These are phyloP conservation scores for Asterochloris sp. DNA, from an alignment of 139 green algal genomes.

Conservation along the genomic window DNA sequence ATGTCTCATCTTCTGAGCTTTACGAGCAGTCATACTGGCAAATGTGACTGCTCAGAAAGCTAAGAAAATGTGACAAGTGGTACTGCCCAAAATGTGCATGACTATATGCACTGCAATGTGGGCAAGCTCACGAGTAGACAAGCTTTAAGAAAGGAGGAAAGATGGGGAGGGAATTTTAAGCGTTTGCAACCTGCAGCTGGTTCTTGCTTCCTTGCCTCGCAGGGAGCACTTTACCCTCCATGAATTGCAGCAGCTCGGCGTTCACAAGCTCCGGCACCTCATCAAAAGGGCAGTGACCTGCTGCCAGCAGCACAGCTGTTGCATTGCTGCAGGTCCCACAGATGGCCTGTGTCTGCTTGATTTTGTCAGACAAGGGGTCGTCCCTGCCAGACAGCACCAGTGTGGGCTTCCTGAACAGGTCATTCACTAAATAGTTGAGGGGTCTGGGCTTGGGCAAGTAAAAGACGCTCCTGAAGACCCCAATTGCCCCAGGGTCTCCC, in stretches of 20 bases:
- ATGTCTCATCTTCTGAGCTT: no score
- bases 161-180: no score
- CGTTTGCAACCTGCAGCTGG: no score
- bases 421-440: constrained; percentile 76
- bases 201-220: no score
- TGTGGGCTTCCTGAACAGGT: constrained; percentile 60
- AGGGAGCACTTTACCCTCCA: not conserved
- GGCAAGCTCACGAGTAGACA: no score
- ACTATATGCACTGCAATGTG: no score
- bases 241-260: not conserved
- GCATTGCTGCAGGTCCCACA: constrained; percentile 36
- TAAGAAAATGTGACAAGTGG: no score
- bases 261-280: constrained; percentile 5
- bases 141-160: no score
- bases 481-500: constrained; percentile 57
- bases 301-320: constrained; percentile 40
- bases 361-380: constrained; percentile 86
- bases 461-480: constrained; percentile 74
- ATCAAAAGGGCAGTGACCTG: constrained; percentile 71
- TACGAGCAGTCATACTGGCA: no score
- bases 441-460: constrained; percentile 81
- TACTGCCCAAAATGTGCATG: no score
- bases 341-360: constrained; percentile 50
- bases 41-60: no score
- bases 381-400: constrained; percentile 61